Base-by-base conservation (phyloP, 345 rosid species). In the Citrus maxima region DNA sequence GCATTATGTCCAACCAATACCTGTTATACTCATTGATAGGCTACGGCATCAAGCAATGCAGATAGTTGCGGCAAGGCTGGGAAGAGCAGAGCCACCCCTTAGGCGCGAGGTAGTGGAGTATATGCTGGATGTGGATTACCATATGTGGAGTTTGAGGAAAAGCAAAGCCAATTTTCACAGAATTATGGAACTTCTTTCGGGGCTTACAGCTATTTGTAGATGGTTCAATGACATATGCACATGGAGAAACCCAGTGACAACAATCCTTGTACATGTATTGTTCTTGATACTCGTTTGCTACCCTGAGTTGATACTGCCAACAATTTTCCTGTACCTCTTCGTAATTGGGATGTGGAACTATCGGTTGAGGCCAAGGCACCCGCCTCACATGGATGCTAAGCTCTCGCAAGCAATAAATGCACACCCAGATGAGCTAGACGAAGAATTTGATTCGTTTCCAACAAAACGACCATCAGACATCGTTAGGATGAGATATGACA, bases 291-390 rank as follows among this genome's bases (percentile, higher is more conserved):
- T 96, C 25, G 91, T 96, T 66, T 91, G 91, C 76, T 96, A 90
- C 86, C 98, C 98, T 0, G 98, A 93, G 79, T 86, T 94, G 62
- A 92, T 96, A 73, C 80, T 94, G 79, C 97, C 99, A 24, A 94
- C 99, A 24, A 79, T 90, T 72, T 96, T 96, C 85, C 92, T 96
- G 40, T 94, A 94, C 86, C 92, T 96, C 25, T 96, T 93, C 58
- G 88, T 93, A 54, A 89, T 94, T 69, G 99, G 99, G 65, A 84
- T 96, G n/a, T 93, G 98, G 97, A 91, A 96, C 76, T 96, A 94
- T 81, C 87, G 99, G 74, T 88, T 85, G 86, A 87, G 97, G 83
- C 91, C 95, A 8, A 93, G 93, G 79, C 87, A 90, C 72, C 98
- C 98, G 0, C 98, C 99, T 25, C 90, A 90, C 87, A 96, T 96